These are phyloP conservation scores for Saururus chinensis DNA, from an alignment of 164 flowering plant genomes.

Conservation along the genomic window DNA sequence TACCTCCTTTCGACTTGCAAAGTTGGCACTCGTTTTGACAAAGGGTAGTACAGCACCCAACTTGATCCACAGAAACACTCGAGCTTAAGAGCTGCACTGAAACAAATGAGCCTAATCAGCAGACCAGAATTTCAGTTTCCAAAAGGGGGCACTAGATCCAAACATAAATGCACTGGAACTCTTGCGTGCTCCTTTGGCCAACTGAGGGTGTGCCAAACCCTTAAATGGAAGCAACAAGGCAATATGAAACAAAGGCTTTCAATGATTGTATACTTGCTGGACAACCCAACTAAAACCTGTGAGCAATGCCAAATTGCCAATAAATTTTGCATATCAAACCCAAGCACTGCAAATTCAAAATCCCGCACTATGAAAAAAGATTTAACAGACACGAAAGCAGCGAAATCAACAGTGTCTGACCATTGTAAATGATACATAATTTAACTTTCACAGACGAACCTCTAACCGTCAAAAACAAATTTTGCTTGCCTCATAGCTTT, in stretches of 20 bases:
- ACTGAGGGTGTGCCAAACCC: background rate
- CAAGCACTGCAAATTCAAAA: no score
- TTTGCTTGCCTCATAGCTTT: no score
- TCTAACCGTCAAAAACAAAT: no score
- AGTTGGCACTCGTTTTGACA: no score
- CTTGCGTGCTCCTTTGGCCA: background rate
- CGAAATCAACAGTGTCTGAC: no score
- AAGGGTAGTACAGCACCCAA: no score
- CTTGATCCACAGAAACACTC: background rate
- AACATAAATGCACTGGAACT: background rate
- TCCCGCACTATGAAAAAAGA: no score
- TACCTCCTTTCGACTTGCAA: background rate
- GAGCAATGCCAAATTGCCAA: no score
- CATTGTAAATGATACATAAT: no score
- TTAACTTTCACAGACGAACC: no score
- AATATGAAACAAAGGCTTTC: background rate
- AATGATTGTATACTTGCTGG: background rate
- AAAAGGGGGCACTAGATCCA: background rate
- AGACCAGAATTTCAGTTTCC: background rate
- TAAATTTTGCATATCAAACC: no score
- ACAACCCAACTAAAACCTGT: background rate
- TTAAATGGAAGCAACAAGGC: background rate
- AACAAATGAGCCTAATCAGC: background rate
- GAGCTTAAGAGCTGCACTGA: background rate
- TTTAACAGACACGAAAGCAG: no score